Evolutionary conservation across 1,284 basidiomycete genomes (phyloP), one percentile per base, ranked within the genome.

Genomic region (Phellopilus nigrolimitatus): DNA sequence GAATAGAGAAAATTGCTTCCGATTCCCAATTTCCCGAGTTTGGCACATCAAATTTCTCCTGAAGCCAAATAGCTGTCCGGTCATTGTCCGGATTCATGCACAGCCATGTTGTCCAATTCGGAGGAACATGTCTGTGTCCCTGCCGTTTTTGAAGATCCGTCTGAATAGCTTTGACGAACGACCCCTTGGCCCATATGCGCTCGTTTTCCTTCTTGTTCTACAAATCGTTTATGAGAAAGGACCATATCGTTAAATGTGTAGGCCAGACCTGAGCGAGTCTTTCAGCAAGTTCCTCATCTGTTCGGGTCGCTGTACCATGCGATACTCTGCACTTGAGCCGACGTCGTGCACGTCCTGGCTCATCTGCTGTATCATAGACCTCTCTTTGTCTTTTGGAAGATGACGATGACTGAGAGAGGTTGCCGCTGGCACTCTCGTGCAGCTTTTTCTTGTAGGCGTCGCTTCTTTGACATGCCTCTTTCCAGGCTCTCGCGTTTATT

Each of bases 41-140:
- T 0, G 82, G 82, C 13, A 86, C 72, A 54, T 80, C 71, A 56
- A 88, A 86, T 64, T 88, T 88, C 56, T 72, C 73, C 60, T 87
- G 80, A 40, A 88, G 58, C 86, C 85, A 88, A 37, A 87, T 85
- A 2, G 85, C 85, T 4, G 85, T 88, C 10, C 75, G 76, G 59
- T 88, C 86, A 57, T 72, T 79, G 48, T 79, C 80, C 3, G 77
- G 75, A 60, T 88, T 88, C 60, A 79, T 69, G 2, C 84, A 84
- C n/a, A 88, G 59, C 86, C 85, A 88, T 19, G 79, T 59, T 7
- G 71, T 69, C 81, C 82, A 86, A 22, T 69, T 62, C 13, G 60
- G 49, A 1, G 64, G 62, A 10, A 60, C 6, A 61, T 61, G 28
- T 60, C 62, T 55, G 58, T 52, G 48, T 50, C 58, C n/a, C n/a